A percentile compares a stretch with the other conserved stretches of the same genome.
These are phyloP conservation scores for Amylocarpus encephaloides DNA, from an alignment of 2,329 filamentous ascomycete species.

Conservation along the genomic window DNA sequence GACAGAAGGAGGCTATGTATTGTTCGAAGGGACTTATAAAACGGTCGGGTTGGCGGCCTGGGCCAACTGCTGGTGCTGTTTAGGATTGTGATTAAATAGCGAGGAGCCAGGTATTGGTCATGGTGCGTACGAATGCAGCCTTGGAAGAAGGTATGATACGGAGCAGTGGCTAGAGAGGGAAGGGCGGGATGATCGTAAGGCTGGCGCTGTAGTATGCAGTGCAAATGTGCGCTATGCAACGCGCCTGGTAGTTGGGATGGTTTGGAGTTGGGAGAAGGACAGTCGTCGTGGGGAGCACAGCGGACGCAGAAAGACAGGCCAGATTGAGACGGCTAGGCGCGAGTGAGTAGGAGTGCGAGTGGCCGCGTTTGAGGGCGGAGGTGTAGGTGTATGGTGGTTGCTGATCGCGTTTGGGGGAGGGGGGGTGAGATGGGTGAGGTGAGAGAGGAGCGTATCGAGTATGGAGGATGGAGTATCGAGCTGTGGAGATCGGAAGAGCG, in stretches of 20 bases:
- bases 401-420: not conserved
- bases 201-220: not conserved
- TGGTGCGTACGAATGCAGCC: slow-evolving; percentile 20
- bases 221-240: not conserved
- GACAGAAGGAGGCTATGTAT: slow-evolving; percentile 27
- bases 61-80: slow-evolving; percentile 11
- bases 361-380: not conserved
- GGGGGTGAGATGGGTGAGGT: not conserved
- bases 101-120: slow-evolving; percentile 22
- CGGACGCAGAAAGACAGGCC: not conserved
- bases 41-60: slow-evolving; percentile 12
- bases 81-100: slow-evolving; percentile 19
- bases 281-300: not conserved
- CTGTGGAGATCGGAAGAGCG: not conserved
- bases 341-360: not conserved
- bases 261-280: not conserved
- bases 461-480: not conserved
- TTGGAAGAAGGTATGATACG: slow-evolving; percentile 12
- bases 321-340: not conserved
- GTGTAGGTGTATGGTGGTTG: not conserved
- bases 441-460: not conserved
- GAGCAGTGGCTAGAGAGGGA: slow-evolving; percentile 6
- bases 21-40: slow-evolving; percentile 17
- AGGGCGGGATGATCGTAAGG: not conserved
- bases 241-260: not conserved